Percentiles rank a stretch among this genome's conserved stretches.
phyloP scores from a whole-genome alignment of 73 alveolate genomes.

The Symbiodinium natans region DNA sequence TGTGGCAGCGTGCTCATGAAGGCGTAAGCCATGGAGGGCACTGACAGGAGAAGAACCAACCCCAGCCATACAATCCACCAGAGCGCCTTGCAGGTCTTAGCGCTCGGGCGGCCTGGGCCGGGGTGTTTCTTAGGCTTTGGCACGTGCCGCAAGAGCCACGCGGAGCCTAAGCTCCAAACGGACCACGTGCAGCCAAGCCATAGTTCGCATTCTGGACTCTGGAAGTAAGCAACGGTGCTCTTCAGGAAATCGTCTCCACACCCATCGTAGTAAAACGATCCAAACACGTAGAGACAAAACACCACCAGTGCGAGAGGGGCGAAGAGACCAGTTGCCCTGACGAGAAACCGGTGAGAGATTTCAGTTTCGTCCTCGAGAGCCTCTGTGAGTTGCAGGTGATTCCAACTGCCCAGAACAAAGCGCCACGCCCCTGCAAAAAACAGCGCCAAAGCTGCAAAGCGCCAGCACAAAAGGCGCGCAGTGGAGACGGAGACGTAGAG shows the following conservation, averaged over 20 bases:
- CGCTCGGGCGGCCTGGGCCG: too few relatives aligned
- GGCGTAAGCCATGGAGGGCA: slow-evolving; percentile 26
- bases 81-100: neutral
- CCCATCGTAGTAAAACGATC: neutral
- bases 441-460: neutral
- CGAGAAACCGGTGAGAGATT: neutral
- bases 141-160: neutral
- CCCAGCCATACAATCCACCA: neutral
- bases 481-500: neutral
- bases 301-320: neutral
- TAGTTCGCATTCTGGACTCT: neutral
- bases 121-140: neutral
- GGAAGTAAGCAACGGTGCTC: neutral
- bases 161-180: neutral
- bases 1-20: neutral
- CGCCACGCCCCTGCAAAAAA: too few relatives aligned
- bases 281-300: neutral
- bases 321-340: neutral
- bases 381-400: too few relatives aligned
- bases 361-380: neutral
- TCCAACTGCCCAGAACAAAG: too few relatives aligned
- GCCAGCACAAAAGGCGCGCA: neutral
- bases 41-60: neutral
- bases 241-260: neutral
- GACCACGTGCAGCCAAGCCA: neutral